A percentile compares a stretch with the other conserved stretches of the same genome.
Conservation (phyloP, 2,329 filamentous ascomycete genomes). For the Pseudophaeomoniella oleicola region DNA sequence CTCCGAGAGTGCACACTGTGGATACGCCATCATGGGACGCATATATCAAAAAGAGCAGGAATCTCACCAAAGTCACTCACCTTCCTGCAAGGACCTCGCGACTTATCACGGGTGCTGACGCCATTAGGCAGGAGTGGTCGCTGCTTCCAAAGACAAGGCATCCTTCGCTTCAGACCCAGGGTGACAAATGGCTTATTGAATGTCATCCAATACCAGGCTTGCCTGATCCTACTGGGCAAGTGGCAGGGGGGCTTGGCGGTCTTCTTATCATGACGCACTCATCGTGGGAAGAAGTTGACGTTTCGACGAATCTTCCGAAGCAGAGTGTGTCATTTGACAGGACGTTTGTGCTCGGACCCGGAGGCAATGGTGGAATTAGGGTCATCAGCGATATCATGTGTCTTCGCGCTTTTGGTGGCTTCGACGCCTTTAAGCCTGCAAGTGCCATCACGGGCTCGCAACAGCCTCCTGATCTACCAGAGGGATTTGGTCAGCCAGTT, state of each 20-base stretch:
- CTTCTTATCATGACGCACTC: slow-evolving; percentile 68
- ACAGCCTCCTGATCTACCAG: slow-evolving; percentile 11
- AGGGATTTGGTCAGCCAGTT: slow-evolving; percentile 22
- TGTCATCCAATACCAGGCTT: slow-evolving; percentile 61
- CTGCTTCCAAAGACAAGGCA: slow-evolving; percentile 60
- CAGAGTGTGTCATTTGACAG: slow-evolving; percentile 66
- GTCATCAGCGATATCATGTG: slow-evolving; percentile 70
- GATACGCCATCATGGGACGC: slow-evolving; percentile 48
- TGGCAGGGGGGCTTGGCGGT: slow-evolving; percentile 54
- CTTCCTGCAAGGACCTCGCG: slow-evolving; percentile 48
- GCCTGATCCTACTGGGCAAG: slow-evolving; percentile 52
- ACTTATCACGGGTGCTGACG: slow-evolving; percentile 46
- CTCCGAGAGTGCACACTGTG: slow-evolving; percentile 26
- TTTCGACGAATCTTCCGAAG: slow-evolving; percentile 38
- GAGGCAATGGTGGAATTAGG: slow-evolving; percentile 50
- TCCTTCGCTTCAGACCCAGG: slow-evolving; percentile 51
- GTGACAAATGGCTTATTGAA: slow-evolving; percentile 68
- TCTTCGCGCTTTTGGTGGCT: slow-evolving; percentile 51
- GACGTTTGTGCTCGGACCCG: slow-evolving; percentile 65
- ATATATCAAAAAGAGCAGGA: slow-evolving; percentile 67
- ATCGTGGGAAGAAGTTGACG: slow-evolving; percentile 64
- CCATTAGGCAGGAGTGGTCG: slow-evolving; percentile 56
- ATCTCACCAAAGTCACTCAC: slow-evolving; percentile 55
- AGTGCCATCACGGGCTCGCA: slow-evolving; percentile 23
- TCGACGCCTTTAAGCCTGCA: slow-evolving; percentile 25